These are phyloP conservation scores for Crucihimalaya himalaica DNA, from an alignment of 345 rosid species.

Conservation along the genomic window DNA sequence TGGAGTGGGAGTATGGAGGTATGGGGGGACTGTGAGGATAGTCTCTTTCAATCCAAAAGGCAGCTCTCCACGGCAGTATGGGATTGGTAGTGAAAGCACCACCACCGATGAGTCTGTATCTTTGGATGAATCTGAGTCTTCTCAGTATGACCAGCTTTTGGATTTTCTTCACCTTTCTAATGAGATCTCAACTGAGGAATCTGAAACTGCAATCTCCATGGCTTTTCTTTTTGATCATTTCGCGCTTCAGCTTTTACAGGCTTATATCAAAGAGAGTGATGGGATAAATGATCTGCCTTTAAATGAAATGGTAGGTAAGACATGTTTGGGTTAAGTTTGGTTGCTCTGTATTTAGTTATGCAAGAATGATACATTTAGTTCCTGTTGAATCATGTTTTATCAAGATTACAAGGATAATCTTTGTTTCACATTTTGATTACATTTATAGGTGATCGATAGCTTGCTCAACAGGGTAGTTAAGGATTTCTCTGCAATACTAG, in stretches of 20 bases:
- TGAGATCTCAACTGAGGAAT: conserved; percentile 74
- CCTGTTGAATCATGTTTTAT: neutral
- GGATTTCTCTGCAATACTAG: conserved; percentile 84
- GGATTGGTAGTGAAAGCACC: conserved; percentile 74
- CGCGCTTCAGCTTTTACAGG: conserved; percentile 77
- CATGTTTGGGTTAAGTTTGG: conserved; percentile 18
- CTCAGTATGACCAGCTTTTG: conserved; percentile 80
- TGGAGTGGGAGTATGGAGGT: conserved; percentile 94
- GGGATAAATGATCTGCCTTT: conserved; percentile 70
- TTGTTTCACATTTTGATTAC: neutral
- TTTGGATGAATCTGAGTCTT: conserved; percentile 80
- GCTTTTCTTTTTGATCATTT: conserved; percentile 88
- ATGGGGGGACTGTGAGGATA: conserved; percentile 95
- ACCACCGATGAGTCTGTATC: conserved; percentile 82
- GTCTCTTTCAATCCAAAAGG: conserved; percentile 65
- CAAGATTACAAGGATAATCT: neutral
- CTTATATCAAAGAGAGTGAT: conserved; percentile 69
- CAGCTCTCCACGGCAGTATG: conserved; percentile 51
- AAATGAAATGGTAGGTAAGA: conserved; percentile 97
- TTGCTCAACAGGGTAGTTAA: conserved; percentile 81
- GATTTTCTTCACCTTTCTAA: conserved; percentile 89
- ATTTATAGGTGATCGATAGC: conserved; percentile 68
- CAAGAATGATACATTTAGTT: neutral
- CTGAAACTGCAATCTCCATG: conserved; percentile 67
- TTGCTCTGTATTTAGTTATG: neutral